A percentile compares a stretch with the other conserved stretches of the same genome.
Evolutionary conservation across 192 early-diverging fungal species (phyloP).

Genomic region (Borealophlyctis nickersoniae): DNA sequence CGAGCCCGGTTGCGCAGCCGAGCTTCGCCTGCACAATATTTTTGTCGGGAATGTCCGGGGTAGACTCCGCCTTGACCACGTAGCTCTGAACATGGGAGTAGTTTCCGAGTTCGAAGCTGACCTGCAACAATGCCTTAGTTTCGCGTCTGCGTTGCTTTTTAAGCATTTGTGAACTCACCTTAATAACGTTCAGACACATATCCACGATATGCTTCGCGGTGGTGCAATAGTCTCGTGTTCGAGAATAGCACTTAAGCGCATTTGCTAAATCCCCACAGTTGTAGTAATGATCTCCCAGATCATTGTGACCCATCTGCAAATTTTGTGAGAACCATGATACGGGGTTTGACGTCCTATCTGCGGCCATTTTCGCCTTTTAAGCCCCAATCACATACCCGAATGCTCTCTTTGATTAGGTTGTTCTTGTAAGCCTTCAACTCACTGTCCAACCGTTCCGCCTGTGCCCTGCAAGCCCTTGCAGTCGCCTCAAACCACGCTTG

Average conservation of each 20-base stretch:
- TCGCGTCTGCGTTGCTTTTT: conserved; percentile 3
- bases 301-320: conserved; percentile 70
- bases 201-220: conserved; percentile 74
- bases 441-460: conserved; percentile 62
- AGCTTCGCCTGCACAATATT: conserved; percentile 55
- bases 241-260: conserved; percentile 66
- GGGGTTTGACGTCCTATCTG: not conserved
- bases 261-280: conserved; percentile 62
- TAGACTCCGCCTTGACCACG: conserved; percentile 67
- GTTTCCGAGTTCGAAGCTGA: conserved; percentile 65
- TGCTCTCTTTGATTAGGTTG: conserved; percentile 80
- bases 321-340: not conserved
- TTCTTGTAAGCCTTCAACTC: conserved; percentile 78
- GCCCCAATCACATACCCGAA: conserved; percentile 55
- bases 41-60: conserved; percentile 63
- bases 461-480: conserved; percentile 39
- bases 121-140: conserved; percentile 34
- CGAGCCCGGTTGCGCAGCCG: conserved; percentile 62
- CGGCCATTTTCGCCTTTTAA: not conserved
- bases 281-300: conserved; percentile 78
- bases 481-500: conserved; percentile 47
- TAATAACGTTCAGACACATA: conserved; percentile 76
- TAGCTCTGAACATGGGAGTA: conserved; percentile 68
- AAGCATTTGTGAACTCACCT: conserved; percentile 54
- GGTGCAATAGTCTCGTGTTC: conserved; percentile 76